Conservation (phyloP, 208 protist genomes). For the Leishmania tarentolae region DNA sequence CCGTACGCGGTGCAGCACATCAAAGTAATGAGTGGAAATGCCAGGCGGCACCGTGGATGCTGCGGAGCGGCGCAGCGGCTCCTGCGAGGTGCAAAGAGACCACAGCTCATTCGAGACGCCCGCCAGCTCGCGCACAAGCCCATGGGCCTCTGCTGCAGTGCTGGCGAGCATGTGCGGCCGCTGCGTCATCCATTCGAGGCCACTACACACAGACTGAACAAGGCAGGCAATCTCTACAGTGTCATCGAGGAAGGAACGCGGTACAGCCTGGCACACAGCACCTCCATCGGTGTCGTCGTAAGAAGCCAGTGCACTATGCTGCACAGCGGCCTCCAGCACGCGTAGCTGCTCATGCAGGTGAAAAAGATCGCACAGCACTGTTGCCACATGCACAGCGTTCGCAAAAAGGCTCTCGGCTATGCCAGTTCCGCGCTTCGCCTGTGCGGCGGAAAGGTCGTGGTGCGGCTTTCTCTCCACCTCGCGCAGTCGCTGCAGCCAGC, state of each 20-base stretch:
- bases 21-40: slow-evolving; percentile 4
- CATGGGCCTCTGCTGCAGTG: slow-evolving; percentile 20
- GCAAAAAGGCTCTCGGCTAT: slow-evolving; percentile 77
- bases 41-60: slow-evolving; percentile 15
- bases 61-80: slow-evolving; percentile 30
- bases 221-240: slow-evolving; percentile 52
- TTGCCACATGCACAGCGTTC: slow-evolving; percentile 37
- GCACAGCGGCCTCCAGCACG: slow-evolving; percentile 40
- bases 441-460: slow-evolving; percentile 84
- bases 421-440: slow-evolving; percentile 75
- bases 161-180: slow-evolving; percentile 40
- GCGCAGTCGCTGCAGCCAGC: slow-evolving; percentile 87
- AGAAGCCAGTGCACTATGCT: slow-evolving; percentile 20
- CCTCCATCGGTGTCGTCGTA: slow-evolving; percentile 3
- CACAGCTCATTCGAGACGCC: slow-evolving; percentile 54
- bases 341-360: slow-evolving; percentile 45
- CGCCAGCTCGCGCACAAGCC: slow-evolving; percentile 47
- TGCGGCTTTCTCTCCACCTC: slow-evolving; percentile 79
- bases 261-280: slow-evolving; percentile 2
- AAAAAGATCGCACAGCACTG: slow-evolving; percentile 37
- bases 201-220: slow-evolving; percentile 50
- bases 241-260: slow-evolving; percentile 43
- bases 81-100: slow-evolving; percentile 45
- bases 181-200: slow-evolving; percentile 63
- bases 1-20: slow-evolving; percentile 16